Percentiles rank a stretch among this genome's conserved stretches.
phyloP scores from a whole-genome alignment of 1,284 basidiomycete species.

The Boletellus sp. region DNA sequence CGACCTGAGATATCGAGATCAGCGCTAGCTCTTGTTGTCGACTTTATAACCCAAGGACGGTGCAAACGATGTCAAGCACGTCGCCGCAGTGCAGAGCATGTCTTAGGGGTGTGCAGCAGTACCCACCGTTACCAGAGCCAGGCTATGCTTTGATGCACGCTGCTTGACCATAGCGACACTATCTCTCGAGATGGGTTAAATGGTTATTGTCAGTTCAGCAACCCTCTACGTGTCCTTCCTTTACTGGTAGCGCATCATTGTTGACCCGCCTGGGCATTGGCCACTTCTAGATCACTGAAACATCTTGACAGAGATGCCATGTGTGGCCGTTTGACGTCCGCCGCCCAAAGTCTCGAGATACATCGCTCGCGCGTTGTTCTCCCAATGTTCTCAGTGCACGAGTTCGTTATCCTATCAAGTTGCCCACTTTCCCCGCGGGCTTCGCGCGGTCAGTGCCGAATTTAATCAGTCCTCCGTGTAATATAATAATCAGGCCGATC shows the following conservation, averaged over 20 bases:
- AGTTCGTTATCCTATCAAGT: conserved; percentile 16
- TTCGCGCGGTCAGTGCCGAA: conserved; percentile 8
- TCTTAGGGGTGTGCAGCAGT: conserved; percentile 15
- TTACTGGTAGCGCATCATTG: conserved; percentile 10
- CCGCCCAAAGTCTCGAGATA: conserved; percentile 7
- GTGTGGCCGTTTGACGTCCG: conserved; percentile 7
- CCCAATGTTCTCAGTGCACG: conserved; percentile 3
- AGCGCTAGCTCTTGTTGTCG: too few relatives aligned
- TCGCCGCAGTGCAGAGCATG: neutral
- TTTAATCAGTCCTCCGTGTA: too few relatives aligned
- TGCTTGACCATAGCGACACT: conserved; percentile 6
- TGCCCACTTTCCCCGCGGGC: conserved; percentile 8
- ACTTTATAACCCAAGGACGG: too few relatives aligned
- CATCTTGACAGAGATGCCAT: neutral
- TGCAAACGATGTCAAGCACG: too few relatives aligned
- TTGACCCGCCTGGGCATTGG: conserved; percentile 16
- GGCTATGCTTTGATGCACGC: conserved; percentile 6
- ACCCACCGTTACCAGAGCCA: conserved; percentile 6
- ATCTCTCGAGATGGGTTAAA: conserved; percentile 13
- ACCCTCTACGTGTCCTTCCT: conserved; percentile 13
- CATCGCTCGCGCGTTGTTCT: conserved; percentile 14
- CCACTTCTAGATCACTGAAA: conserved; percentile 19
- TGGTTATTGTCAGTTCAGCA: conserved; percentile 9
- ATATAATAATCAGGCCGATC: too few relatives aligned
- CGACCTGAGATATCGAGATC: too few relatives aligned